Conservation (phyloP, 768 basidiomycete species). For the Naematelia encephala region DNA sequence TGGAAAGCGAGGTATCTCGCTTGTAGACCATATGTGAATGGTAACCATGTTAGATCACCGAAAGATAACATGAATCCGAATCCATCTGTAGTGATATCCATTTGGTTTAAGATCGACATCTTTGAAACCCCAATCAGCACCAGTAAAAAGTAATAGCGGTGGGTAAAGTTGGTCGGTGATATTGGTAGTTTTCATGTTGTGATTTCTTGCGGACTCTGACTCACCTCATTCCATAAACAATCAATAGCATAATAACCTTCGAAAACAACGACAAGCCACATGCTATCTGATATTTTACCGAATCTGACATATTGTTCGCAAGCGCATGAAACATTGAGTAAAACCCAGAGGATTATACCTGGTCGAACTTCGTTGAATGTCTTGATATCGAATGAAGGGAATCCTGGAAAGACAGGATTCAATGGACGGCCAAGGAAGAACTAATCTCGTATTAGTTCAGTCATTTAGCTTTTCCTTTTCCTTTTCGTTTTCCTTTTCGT, state of each 20-base stretch:
- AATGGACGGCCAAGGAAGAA: constrained; percentile 58
- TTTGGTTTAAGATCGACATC: constrained; percentile 85
- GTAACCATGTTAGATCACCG: constrained; percentile 90
- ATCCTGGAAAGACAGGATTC: constrained; percentile 61
- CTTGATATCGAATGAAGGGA: constrained; percentile 65
- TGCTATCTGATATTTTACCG: constrained; percentile 78
- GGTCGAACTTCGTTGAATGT: constrained; percentile 81
- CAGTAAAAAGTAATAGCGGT: no score
- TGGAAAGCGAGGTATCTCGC: constrained; percentile 92
- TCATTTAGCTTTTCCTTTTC: not conserved
- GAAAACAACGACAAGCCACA: constrained; percentile 83
- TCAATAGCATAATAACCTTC: constrained; percentile 85
- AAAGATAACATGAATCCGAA: constrained; percentile 98
- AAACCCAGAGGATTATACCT: constrained; percentile 84
- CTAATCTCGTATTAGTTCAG: constrained; percentile 12
- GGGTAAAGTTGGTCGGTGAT: no score
- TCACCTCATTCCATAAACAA: constrained; percentile 82
- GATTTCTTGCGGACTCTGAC: no score
- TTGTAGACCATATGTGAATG: constrained; percentile 89
- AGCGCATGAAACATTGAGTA: constrained; percentile 83
- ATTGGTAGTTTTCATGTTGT: no score
- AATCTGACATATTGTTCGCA: constrained; percentile 84
- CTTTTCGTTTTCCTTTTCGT: not conserved
- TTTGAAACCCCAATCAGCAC: constrained; percentile 44
- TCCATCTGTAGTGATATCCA: constrained; percentile 97